Base-by-base conservation (phyloP, 495 filamentous ascomycete genomes). In the Penicillium crystallinum region DNA sequence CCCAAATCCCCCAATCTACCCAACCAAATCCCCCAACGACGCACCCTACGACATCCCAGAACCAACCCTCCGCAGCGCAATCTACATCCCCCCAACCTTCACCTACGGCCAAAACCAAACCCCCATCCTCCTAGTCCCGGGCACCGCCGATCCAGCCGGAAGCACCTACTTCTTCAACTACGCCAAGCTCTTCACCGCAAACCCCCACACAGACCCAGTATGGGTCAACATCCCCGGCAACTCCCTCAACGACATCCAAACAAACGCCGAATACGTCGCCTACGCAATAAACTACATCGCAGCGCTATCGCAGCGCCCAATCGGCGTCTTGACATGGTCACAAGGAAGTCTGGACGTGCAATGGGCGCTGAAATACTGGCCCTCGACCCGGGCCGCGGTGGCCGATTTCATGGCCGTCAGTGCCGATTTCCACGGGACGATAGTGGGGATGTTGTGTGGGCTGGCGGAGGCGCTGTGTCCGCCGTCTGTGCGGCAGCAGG, bases 291-390 rank as follows among this genome's bases (percentile, higher is more conserved):
- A 80, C 57, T 80, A 56, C 39, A 65, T 78, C 31, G 64, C 56
- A 18, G 59, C 59, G 5, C 60, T 71, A 37, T 47, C 41, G 50
- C 50, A 56, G 9, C 44, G 41, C 2, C 63, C 73, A 9, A 67
- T 75, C 11, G 62, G 62, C 2, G 64, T 75, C 11, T 54, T 80
- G 7, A 64, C 62, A n/a, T 81, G 78, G 76, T 76, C 71, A 2
- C 75, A 81, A 58, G 77, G 77, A 15, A 65, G 60, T 31, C 55
- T 81, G 14, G 53, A 72, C 46, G 64, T 67, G 1, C 76, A 81
- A 55, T 80, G 76, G 77, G 72, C 69, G 9, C 63, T 75, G 51
- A 78, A 78, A 53, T 81, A 80, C 68, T 81, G 75, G 77, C 76
- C 74, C 1, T 73, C 69, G 2, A 71, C 73, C 0, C 59, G 65